Evolutionary conservation across 164 flowering plant genomes (phyloP).

Genomic region (Macadamia integrifolia): DNA sequence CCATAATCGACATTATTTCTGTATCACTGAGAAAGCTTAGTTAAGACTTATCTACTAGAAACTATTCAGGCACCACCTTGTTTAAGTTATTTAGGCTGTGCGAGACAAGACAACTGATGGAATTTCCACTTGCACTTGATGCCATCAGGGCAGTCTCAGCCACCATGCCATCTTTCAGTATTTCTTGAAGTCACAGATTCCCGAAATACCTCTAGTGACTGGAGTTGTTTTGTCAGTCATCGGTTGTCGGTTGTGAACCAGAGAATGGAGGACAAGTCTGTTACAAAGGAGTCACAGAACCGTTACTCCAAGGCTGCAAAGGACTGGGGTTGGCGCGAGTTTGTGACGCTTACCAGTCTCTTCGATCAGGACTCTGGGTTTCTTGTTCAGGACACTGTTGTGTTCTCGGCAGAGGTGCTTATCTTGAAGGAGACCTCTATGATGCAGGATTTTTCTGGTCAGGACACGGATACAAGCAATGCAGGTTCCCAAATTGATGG

Average conservation of each 20-base stretch:
- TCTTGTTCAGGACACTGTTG: slow-evolving; percentile 83
- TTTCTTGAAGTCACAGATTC: slow-evolving; percentile 98
- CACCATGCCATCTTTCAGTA: slow-evolving; percentile 97
- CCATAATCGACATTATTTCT: neutral
- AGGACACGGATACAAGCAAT: slow-evolving; percentile 36
- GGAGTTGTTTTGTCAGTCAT: slow-evolving; percentile 99
- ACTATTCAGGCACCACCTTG: neutral
- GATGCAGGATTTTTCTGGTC: slow-evolving; percentile 60
- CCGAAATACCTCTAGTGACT: slow-evolving; percentile 74
- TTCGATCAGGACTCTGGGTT: slow-evolving; percentile 98
- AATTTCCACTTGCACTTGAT: slow-evolving; percentile 27
- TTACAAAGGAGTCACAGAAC: slow-evolving; percentile 90
- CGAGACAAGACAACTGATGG: slow-evolving; percentile 25
- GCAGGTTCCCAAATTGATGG: slow-evolving; percentile 34
- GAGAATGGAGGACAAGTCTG: slow-evolving; percentile 87
- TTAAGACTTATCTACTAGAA: slow-evolving; percentile 4
- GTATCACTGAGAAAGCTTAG: neutral
- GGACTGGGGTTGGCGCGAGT: slow-evolving; percentile 99
- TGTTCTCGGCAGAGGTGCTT: slow-evolving; percentile 96
- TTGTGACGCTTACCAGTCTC: slow-evolving; percentile 91
- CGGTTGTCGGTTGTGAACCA: slow-evolving; percentile 95
- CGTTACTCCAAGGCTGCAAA: slow-evolving; percentile 99
- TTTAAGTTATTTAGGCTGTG: slow-evolving; percentile 7
- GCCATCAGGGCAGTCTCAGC: slow-evolving; percentile 99
- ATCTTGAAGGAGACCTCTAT: slow-evolving; percentile 82